Evolutionary conservation across 805 yeast genomes (phyloP), one percentile per base, ranked within the genome.

Genomic region (Clavispora phyllophila): DNA sequence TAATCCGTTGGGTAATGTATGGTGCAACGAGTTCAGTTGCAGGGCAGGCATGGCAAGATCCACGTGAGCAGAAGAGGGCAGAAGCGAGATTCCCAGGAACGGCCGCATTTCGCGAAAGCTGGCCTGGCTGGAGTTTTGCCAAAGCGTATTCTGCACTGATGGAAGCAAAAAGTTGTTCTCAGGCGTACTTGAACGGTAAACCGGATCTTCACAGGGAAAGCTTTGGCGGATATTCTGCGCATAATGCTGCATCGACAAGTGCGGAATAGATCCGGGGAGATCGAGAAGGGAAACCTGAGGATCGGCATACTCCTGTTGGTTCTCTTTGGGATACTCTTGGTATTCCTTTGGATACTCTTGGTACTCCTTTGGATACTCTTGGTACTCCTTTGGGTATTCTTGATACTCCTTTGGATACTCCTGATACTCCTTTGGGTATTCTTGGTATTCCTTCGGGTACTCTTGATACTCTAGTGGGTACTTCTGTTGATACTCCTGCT

Each of bases 51-150:
- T 17, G 3, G 33, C 33, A 31, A 48, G 43, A 14, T 40, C 45
- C 25, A 45, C 47, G 10, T 41, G 33, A 10, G 37, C 26, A 6
- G 39, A 23, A 2, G 41, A 42, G 6, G 42, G 39, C 43, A 35
- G 49, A 15, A 45, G 42, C 13, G 49, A 28, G n/a, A 43, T 35
- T 20, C 45, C 48, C 19, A 39, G 40, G 29, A 40, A 45, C 19
- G 41, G 41, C 18, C 48, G 36, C 20, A 27, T 15, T 7, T 50
- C 51, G 13, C 37, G 37, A 37, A 45, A 45, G 37, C 46, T 46
- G 37, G 35, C 29, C 39, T 49, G 49, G 31, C 48, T 47, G 10
- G 36, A 25, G 32, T 43, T 48, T 23, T 35, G 37, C 51, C 51
- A 48, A 9, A 48, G 40, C 9, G 34, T 22, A 28, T 24, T 33